These are phyloP conservation scores for Nakazawaea peltata DNA, from an alignment of 805 yeast genomes.

Conservation along the genomic window DNA sequence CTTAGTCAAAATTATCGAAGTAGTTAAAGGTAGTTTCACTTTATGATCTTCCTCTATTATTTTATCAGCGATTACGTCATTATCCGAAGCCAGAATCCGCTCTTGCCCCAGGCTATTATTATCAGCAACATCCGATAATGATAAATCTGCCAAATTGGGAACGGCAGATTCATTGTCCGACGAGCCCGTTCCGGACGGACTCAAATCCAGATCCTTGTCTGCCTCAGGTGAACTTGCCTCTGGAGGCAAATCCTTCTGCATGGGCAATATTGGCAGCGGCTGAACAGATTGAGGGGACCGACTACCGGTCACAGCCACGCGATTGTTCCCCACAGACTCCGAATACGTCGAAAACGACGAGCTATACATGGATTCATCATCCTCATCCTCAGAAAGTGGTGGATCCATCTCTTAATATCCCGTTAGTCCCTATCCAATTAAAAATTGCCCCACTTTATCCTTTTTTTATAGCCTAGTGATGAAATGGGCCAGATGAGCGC, in stretches of 20 bases:
- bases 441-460: not conserved
- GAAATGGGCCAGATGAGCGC: too few relatives aligned
- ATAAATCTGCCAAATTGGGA: not conserved
- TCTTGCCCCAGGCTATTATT: too few relatives aligned
- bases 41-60: conserved; percentile 12
- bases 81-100: not conserved
- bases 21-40: conserved; percentile 21
- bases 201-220: not conserved
- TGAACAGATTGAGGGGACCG: too few relatives aligned
- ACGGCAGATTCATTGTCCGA: not conserved
- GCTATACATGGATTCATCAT: conserved; percentile 6
- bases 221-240: not conserved
- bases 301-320: not conserved
- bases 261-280: not conserved
- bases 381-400: conserved; percentile 13
- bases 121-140: too few relatives aligned
- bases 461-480: too few relatives aligned
- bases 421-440: not conserved
- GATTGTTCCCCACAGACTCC: not conserved
- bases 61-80: not conserved
- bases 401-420: too few relatives aligned
- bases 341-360: not conserved
- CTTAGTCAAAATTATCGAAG: conserved; percentile 18
- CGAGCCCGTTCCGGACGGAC: not conserved
- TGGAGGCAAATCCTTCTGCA: not conserved